These are phyloP conservation scores for Theobroma cacao DNA, from an alignment of 345 rosid genomes.

Conservation along the genomic window DNA sequence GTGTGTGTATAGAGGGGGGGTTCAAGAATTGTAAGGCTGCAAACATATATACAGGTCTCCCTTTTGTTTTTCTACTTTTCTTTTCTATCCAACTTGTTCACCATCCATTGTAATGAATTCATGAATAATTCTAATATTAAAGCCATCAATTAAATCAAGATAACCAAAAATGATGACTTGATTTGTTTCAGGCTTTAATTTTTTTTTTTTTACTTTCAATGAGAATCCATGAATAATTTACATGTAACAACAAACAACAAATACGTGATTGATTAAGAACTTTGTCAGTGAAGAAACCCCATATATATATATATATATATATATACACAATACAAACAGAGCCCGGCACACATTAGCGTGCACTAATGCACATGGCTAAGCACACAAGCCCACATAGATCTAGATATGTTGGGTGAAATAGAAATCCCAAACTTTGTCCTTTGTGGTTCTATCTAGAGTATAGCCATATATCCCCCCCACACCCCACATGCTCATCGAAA, in stretches of 20 bases:
- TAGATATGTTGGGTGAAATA: background rate
- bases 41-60: background rate
- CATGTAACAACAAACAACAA: background rate
- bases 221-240: background rate
- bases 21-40: conserved; percentile 12
- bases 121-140: too few relatives aligned
- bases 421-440: background rate
- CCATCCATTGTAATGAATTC: too few relatives aligned
- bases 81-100: background rate
- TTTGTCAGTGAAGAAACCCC: background rate
- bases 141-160: background rate
- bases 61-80: background rate
- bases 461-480: background rate
- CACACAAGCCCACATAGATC: background rate
- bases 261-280: background rate
- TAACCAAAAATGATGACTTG: background rate
- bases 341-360: background rate
- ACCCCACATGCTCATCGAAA: background rate
- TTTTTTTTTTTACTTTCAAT: background rate
- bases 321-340: background rate
- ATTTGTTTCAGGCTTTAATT: background rate
- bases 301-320: too few relatives aligned
- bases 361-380: background rate
- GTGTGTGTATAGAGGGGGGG: background rate
- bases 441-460: background rate